A percentile compares a stretch with the other conserved stretches of the same genome.
These are phyloP conservation scores for Citrus mangshanensis DNA, from an alignment of 345 rosid species.

Conservation along the genomic window DNA sequence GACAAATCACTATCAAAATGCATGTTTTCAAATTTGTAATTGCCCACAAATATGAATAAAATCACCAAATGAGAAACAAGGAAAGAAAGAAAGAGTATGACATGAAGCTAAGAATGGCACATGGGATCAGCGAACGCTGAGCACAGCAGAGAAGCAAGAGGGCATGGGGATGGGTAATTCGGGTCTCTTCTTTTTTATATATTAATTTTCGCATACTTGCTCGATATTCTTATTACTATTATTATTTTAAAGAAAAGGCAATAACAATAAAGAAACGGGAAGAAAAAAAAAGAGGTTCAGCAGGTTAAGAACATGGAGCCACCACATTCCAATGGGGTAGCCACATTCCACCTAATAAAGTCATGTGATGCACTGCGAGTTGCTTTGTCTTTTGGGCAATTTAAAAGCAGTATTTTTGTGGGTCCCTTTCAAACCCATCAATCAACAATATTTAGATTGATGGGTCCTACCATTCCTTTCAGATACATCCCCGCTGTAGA, in stretches of 20 bases:
- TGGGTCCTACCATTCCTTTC: conserved; percentile 16
- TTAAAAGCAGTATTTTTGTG: conserved; percentile 11
- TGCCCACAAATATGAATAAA: background rate
- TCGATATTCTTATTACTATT: background rate
- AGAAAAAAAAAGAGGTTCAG: too few species aligned
- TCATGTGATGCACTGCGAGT: conserved; percentile 37
- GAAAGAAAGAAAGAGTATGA: conserved; percentile 7
- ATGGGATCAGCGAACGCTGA: conserved; percentile 36
- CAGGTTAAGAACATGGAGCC: conserved; percentile 47
- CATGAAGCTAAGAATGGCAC: conserved; percentile 31
- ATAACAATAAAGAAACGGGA: background rate
- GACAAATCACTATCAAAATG: conserved; percentile 39
- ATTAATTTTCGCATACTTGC: background rate
- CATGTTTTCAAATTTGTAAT: background rate
- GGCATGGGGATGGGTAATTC: conserved; percentile 33
- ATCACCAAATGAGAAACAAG: background rate
- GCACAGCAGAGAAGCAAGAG: conserved; percentile 21
- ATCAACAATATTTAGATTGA: conserved; percentile 16
- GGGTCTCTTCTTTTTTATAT: background rate
- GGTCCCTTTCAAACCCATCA: conserved; percentile 7
- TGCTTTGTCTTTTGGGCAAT: conserved; percentile 21
- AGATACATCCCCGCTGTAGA: conserved; percentile 19
- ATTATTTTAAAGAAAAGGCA: background rate
- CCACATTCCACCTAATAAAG: conserved; percentile 43
- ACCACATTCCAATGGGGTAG: conserved; percentile 33